Evolutionary conservation across 2,329 filamentous ascomycete species (phyloP).

Genomic region (Fusarium continuum): DNA sequence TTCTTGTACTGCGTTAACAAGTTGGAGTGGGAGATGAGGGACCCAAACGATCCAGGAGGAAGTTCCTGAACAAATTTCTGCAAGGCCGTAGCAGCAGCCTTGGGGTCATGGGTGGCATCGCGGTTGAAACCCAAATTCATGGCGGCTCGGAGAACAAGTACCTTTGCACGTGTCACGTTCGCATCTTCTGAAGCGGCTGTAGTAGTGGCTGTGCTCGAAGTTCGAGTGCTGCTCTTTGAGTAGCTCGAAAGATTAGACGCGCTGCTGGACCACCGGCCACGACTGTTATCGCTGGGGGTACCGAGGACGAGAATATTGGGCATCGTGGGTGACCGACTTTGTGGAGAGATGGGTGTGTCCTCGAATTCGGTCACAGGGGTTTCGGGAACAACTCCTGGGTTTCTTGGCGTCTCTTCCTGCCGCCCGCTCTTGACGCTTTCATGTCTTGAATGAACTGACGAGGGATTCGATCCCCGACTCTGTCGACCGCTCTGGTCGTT

Average conservation of each 20-base stretch:
- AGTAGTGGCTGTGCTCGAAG: conserved; percentile 77
- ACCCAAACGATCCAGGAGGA: conserved; percentile 81
- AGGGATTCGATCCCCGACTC: conserved; percentile 61
- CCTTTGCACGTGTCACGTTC: conserved; percentile 80
- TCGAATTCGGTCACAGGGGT: conserved; percentile 96
- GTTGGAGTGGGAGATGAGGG: conserved; percentile 72
- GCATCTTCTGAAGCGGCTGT: conserved; percentile 75
- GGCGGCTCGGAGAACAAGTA: conserved; percentile 83
- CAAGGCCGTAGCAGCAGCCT: conserved; percentile 63
- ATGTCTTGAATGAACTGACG: conserved; percentile 60
- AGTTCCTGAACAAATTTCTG: conserved; percentile 80
- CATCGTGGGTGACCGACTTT: conserved; percentile 76
- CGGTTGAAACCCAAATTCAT: conserved; percentile 84
- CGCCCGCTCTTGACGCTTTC: conserved; percentile 60
- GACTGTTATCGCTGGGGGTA: conserved; percentile 66
- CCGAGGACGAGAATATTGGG: conserved; percentile 91
- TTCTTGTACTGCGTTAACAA: conserved; percentile 84
- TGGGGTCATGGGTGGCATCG: conserved; percentile 57
- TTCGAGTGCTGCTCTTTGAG: conserved; percentile 73
- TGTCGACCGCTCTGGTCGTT: conserved; percentile 60
- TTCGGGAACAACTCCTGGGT: conserved; percentile 71
- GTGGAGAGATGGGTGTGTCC: conserved; percentile 84
- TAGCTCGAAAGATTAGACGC: conserved; percentile 82
- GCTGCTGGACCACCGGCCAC: conserved; percentile 81
- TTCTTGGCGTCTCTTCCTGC: conserved; percentile 60